Base-by-base conservation (phyloP, 345 rosid species). In the Toxicodendron radicans region DNA sequence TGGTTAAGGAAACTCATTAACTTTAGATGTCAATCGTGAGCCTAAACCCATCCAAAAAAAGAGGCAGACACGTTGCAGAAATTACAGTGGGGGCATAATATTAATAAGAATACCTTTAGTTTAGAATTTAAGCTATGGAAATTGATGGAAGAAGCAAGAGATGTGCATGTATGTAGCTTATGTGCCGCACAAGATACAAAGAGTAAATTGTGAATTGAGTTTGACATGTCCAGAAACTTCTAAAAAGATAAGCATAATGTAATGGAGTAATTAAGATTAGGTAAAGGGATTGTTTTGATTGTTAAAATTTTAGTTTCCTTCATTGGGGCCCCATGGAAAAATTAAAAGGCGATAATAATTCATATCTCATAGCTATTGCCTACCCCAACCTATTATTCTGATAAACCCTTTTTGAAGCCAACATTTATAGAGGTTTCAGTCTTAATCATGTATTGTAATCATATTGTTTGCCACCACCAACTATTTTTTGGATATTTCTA, bases 271-370 rank as follows among this genome's bases (percentile, higher is more conserved):
- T 27, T 45, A 27, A 71, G 57, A 58, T 70, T 71, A 71, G 66
- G 66, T 71, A 59, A 71, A 71, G 74, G 27, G 45, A 57, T 45
- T 71, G 38, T 6, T 27, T 45, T 71, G 56, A 58, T 71, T 58
- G 24, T 27, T 58, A 41, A 58, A 60, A 48, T 11, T 48, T 72
- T 46, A 27, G 14, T 21, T 56, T 21, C 1, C 32, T 11, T 23
- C n/a, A n/a, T n/a, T n/a, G n/a, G n/a, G 5, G n/a, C 18, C 74
- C 66, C 66, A 11, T 35, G 38, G 58, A 45, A 18, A 27, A 71
- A 27, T 27, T 1, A 27, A 27, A 27, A 27, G 30, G 30, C 30
- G 30, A 27, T 1, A 27, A 27, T 27, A 27, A 27, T 27, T 27
- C 30, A 27, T 27, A 27, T 27, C 30, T 27, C 30, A 2, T 27